These are phyloP conservation scores for Cubamyces lactineus DNA, from an alignment of 768 basidiomycete genomes.

Conservation along the genomic window DNA sequence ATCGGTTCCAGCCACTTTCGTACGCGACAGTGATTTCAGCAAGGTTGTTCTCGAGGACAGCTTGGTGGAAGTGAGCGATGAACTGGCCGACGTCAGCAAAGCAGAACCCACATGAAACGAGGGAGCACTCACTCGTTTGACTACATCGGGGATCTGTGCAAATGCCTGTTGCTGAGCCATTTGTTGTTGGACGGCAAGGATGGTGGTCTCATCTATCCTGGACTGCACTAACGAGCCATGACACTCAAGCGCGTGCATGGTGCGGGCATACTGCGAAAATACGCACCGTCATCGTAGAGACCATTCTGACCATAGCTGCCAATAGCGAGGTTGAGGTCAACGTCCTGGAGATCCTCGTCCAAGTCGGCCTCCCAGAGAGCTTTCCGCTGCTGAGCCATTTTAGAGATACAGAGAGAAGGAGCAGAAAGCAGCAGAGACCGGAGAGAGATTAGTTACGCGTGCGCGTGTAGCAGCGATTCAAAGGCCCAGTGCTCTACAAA, in stretches of 20 bases:
- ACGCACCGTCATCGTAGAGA: conserved; percentile 65
- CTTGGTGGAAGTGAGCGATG: conserved; percentile 93
- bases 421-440: background rate
- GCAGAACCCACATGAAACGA: background rate
- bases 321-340: conserved; percentile 69
- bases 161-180: conserved; percentile 84
- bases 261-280: background rate
- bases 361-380: conserved; percentile 80
- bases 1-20: conserved; percentile 95
- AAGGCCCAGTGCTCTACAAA: background rate
- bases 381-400: conserved; percentile 47
- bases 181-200: conserved; percentile 79
- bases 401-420: background rate
- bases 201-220: conserved; percentile 70
- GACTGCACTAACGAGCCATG: conserved; percentile 44
- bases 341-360: conserved; percentile 74
- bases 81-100: conserved; percentile 55
- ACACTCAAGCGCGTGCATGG: conserved; percentile 2
- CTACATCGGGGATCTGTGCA: conserved; percentile 83
- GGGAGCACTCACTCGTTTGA: conserved; percentile 69
- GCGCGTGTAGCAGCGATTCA: too few relatives aligned
- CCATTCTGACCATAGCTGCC: conserved; percentile 71
- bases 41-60: conserved; percentile 89
- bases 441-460: background rate
- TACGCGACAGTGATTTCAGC: conserved; percentile 91